phyloP scores from a whole-genome alignment of 345 rosid genomes.

The Garcia nutans region DNA sequence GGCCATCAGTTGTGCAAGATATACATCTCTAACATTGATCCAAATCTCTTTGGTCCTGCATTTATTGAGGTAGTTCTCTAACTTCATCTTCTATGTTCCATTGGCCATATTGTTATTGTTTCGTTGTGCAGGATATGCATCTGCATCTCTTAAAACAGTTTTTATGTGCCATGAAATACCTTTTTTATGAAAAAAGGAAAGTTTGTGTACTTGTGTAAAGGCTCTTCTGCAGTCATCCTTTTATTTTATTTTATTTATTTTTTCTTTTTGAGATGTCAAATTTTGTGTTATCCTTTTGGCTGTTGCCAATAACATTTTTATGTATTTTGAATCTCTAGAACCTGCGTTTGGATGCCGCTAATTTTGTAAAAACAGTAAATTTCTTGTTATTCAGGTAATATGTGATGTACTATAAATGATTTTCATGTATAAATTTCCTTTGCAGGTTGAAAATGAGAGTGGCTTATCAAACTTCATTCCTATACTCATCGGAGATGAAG shows the following conservation, averaged over 20 bases:
- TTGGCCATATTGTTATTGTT: not conserved
- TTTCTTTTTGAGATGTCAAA: not conserved
- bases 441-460: constrained; percentile 84
- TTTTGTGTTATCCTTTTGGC: not conserved
- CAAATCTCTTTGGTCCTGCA: constrained; percentile 79
- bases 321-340: not conserved
- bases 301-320: not conserved
- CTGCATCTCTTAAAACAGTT: not conserved
- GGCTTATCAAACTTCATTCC: constrained; percentile 94
- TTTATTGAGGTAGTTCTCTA: constrained; percentile 69
- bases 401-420: not conserved
- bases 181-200: not conserved
- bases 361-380: constrained; percentile 4
- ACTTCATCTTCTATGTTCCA: not conserved
- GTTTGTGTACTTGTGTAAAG: too few relatives aligned
- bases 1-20: constrained; percentile 68
- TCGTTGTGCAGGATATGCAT: not conserved
- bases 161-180: not conserved
- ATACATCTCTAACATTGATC: constrained; percentile 49
- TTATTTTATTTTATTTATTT: too few relatives aligned
- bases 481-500: constrained; percentile 61
- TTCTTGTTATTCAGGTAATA: not conserved
- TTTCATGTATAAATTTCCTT: constrained; percentile 2
- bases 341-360: not conserved
- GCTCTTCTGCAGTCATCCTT: not conserved